Percentiles rank a stretch among this genome's conserved stretches.
phyloP scores from a whole-genome alignment of 345 rosid species.

The Eucalyptus polyanthemos region DNA sequence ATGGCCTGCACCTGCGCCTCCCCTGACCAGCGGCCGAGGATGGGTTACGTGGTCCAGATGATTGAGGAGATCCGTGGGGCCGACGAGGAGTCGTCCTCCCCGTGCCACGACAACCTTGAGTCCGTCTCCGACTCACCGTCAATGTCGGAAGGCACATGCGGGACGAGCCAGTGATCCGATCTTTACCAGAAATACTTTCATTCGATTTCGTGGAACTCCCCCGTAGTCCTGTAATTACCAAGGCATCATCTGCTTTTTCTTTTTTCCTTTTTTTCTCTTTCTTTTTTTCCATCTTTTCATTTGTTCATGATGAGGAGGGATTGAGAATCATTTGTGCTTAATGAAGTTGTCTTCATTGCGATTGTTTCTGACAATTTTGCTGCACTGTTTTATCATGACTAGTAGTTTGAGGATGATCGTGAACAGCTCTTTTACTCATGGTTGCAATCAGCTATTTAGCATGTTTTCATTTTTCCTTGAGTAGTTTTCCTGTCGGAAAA shows the following conservation, averaged over 20 bases:
- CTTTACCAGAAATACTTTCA: not conserved
- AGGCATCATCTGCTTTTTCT: not conserved
- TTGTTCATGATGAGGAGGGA: not conserved
- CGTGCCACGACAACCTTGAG: conserved; percentile 40
- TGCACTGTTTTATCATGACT: not conserved
- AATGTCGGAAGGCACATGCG: conserved; percentile 64
- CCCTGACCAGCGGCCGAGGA: conserved; percentile 87
- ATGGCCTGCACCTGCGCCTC: conserved; percentile 80
- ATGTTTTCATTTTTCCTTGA: not conserved
- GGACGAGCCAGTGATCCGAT: not conserved
- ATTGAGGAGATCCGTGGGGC: conserved; percentile 80
- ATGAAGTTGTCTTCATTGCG: not conserved
- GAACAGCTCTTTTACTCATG: not conserved
- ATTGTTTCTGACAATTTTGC: not conserved
- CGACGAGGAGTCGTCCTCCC: conserved; percentile 31
- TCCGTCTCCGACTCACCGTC: conserved; percentile 73
- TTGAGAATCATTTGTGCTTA: not conserved
- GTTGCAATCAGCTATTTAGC: not conserved
- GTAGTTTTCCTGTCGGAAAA: not conserved
- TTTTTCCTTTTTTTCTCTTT: not conserved
- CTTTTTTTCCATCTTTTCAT: not conserved
- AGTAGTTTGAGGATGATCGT: not conserved
- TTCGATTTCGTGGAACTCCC: not conserved
- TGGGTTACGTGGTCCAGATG: conserved; percentile 77
- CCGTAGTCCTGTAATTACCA: not conserved